Evolutionary conservation across 2,329 filamentous ascomycete species (phyloP).

Genomic region (Grosmannia serpens): DNA sequence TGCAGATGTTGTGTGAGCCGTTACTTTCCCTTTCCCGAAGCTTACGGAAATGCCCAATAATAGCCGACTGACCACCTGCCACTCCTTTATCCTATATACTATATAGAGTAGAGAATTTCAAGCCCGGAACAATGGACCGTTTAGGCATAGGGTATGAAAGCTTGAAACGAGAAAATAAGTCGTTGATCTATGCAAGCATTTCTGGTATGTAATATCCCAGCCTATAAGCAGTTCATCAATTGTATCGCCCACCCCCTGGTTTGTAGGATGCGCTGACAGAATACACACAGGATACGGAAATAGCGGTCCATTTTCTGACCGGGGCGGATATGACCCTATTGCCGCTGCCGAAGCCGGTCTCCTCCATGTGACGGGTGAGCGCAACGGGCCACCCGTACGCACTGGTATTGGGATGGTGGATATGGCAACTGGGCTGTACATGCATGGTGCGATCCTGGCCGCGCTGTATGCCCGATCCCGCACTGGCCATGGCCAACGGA

Average conservation of each 20-base stretch:
- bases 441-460: constrained; percentile 8
- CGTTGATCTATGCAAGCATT: constrained; percentile 5
- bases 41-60: neutral
- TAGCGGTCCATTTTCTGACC: constrained; percentile 1
- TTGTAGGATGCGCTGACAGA: neutral
- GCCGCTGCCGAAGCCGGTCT: constrained; percentile 7
- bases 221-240: neutral
- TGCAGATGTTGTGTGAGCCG: constrained; percentile 6
- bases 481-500: constrained; percentile 4
- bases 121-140: constrained; percentile 7
- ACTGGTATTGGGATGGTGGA: constrained; percentile 6
- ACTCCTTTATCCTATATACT: neutral
- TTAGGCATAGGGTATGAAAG: constrained; percentile 5
- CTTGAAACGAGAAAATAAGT: constrained; percentile 2
- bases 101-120: constrained; percentile 6
- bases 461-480: constrained; percentile 1
- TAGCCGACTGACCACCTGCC: neutral
- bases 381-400: constrained; percentile 1
- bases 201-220: neutral
- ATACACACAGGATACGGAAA: constrained; percentile 1
- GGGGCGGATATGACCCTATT: constrained; percentile 8
- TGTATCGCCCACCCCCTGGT: neutral
- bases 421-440: constrained; percentile 5
- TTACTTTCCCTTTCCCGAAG: neutral
- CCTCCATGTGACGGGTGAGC: constrained; percentile 8